A percentile compares a stretch with the other conserved stretches of the same genome.
Conservation (phyloP, 441 rosid species). For the Sinapis alba region DNA sequence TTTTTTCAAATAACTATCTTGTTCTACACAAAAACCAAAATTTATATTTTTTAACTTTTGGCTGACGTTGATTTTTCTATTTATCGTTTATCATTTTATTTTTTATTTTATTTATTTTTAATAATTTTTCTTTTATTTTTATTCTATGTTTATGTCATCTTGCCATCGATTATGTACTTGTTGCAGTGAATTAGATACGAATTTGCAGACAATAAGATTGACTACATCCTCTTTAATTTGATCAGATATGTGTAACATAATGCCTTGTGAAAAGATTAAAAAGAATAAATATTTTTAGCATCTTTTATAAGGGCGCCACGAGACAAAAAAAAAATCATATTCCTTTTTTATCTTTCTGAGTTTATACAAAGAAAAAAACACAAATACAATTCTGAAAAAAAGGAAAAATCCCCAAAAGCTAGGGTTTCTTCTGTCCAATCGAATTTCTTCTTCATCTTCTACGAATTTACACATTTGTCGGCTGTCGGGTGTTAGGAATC, state of each 20-base stretch:
- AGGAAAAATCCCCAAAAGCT: constrained; percentile 34
- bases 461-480: background rate
- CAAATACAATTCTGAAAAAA: background rate
- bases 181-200: constrained; percentile 22
- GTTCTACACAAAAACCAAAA: no score
- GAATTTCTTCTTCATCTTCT: background rate
- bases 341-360: background rate
- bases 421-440: constrained; percentile 32
- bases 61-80: no score
- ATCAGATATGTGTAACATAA: background rate
- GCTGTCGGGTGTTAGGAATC: constrained; percentile 16
- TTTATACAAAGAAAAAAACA: no score
- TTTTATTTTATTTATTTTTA: no score
- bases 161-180: no score
- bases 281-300: background rate
- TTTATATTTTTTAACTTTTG: no score
- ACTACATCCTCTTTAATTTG: no score
- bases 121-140: no score
- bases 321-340: background rate
- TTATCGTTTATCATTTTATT: no score
- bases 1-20: no score
- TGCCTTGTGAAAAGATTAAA: background rate
- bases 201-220: background rate
- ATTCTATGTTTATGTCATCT: no score
- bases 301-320: constrained; percentile 14